Evolutionary conservation across 1,284 basidiomycete species (phyloP), one percentile per base, ranked within the genome.

Genomic region (Neotropicomus parvogracilis): DNA sequence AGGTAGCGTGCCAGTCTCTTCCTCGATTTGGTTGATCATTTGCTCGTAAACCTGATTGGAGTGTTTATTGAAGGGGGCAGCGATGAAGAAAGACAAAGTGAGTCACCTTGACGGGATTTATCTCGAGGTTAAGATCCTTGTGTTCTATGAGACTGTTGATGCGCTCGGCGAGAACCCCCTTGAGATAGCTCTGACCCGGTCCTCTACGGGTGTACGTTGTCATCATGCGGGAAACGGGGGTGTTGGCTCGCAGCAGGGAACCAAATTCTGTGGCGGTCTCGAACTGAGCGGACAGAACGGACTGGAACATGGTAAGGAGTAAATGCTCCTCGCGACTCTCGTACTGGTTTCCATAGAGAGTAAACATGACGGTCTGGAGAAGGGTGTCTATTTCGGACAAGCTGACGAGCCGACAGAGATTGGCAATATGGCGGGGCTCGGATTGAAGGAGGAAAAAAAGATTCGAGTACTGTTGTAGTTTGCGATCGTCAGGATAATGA

Each of bases 311-410:
- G 51, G 95, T 98, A 58, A 99, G 78, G 49, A 99, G 83, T 40
- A 99, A 74, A 71, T 99, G 97, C 71, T 99, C 97, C 74, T 99
- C 97, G 59, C 95, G 80, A 64, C 90, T 93, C 73, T 99, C 97
- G 75, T 99, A 99, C 71, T 99, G 97, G 75, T 98, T 98, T 58
- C 95, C 97, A 69, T 98, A 99, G 29, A 99, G 82, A 16, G 95
- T 98, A 73, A 99, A 99, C 97, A 99, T 99, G 71, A 99, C 95
- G 4, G 97, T 99, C 70, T 99, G 97, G 20, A 99, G 82, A 46
- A 99, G 85, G 34, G 95, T 97, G 71, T 99, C 95, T 62, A 99
- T 98, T 74, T 99, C 95, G 38, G 90, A 84, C 34, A 99, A 73
- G 57, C 88, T 92, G 70, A 99, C 97, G 48, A 99, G 85, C n/a